phyloP scores from a whole-genome alignment of 1,139 yeast species.

The Debaryomyces coudertii region DNA sequence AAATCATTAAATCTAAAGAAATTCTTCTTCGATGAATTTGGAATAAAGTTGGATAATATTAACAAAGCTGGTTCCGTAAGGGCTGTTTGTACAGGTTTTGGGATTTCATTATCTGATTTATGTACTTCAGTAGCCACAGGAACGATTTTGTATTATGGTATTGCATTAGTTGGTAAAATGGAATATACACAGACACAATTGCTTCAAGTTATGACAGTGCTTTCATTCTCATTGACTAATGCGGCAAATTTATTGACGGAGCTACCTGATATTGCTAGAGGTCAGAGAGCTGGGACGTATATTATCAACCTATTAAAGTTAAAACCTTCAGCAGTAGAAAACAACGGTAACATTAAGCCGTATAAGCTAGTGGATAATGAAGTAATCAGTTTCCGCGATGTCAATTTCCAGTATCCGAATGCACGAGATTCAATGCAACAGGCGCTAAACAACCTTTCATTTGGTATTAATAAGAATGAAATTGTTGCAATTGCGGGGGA shows the following conservation, averaged over 20 bases:
- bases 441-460: slow-evolving; percentile 41
- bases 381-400: slow-evolving; percentile 43
- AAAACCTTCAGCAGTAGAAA: slow-evolving; percentile 34
- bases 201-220: slow-evolving; percentile 69
- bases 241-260: slow-evolving; percentile 62
- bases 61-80: slow-evolving; percentile 44
- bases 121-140: slow-evolving; percentile 67
- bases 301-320: slow-evolving; percentile 48
- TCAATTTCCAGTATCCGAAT: slow-evolving; percentile 52
- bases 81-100: slow-evolving; percentile 62
- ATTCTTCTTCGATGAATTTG: slow-evolving; percentile 48
- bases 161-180: slow-evolving; percentile 59
- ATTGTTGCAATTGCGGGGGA: slow-evolving; percentile 70
- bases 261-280: slow-evolving; percentile 78
- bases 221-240: slow-evolving; percentile 72
- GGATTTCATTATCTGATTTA: slow-evolving; percentile 59
- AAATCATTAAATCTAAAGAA: slow-evolving; percentile 54
- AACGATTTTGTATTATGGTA: slow-evolving; percentile 73
- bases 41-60: slow-evolving; percentile 28
- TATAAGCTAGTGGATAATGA: slow-evolving; percentile 13
- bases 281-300: slow-evolving; percentile 69
- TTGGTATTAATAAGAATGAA: slow-evolving; percentile 48
- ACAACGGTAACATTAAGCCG: slow-evolving; percentile 28
- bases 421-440: slow-evolving; percentile 4
- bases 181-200: slow-evolving; percentile 60